Evolutionary conservation across 176 grass and related monocot species (phyloP).

Genomic region (Aegilops tauschii): DNA sequence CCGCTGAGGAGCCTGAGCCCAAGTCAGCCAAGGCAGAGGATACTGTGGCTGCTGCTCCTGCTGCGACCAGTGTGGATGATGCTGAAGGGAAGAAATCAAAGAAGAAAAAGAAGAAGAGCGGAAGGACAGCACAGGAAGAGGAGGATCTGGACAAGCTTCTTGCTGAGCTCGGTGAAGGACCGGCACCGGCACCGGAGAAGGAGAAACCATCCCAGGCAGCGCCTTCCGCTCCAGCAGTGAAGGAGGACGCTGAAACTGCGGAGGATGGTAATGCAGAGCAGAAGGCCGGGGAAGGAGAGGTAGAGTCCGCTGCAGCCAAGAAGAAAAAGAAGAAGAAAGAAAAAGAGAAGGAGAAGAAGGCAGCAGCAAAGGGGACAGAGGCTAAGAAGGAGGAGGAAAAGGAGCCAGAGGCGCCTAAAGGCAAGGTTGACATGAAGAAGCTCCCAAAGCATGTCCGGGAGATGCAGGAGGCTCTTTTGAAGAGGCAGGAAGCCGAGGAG

Average conservation of each 20-base stretch:
- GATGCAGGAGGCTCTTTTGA: constrained; percentile 83
- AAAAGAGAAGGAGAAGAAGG: constrained; percentile 93
- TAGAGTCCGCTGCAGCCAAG: constrained; percentile 73
- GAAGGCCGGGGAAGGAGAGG: constrained; percentile 71
- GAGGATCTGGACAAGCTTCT: too few species aligned
- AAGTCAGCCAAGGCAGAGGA: too few species aligned
- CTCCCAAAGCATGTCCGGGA: constrained; percentile 70
- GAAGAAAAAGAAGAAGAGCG: too few species aligned
- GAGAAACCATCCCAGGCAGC: constrained; percentile 10
- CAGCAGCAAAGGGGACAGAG: constrained; percentile 53
- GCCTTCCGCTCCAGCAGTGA: constrained; percentile 17
- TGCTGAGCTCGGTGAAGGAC: too few species aligned
- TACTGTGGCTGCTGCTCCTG: too few species aligned
- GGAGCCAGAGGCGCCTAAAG: constrained; percentile 60
- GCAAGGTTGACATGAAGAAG: constrained; percentile 83
- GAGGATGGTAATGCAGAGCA: constrained; percentile 51
- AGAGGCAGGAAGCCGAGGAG: constrained; percentile 74
- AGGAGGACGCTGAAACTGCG: constrained; percentile 39
- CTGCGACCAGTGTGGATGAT: too few species aligned
- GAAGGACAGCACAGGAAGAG: too few species aligned
- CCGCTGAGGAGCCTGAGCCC: too few species aligned
- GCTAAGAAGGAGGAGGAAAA: constrained; percentile 50
- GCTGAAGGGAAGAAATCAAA: too few species aligned
- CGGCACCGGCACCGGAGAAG: not conserved
- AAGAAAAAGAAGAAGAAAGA: constrained; percentile 99